phyloP scores from a whole-genome alignment of 768 basidiomycete species.

The Boletus rex-veris region DNA sequence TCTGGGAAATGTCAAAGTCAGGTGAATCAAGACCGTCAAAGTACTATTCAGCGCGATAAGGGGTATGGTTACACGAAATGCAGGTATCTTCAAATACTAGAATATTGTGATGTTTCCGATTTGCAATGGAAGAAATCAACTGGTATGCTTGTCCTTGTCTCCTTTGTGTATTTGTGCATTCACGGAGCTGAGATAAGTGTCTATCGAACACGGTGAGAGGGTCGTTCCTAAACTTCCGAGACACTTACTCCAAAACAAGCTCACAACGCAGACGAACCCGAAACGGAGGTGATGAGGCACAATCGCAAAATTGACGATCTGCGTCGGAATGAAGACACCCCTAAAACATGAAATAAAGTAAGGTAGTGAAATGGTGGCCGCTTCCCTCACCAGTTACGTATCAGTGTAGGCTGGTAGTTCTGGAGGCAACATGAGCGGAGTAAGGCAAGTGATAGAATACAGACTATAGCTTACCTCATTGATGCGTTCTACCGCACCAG shows the following conservation, averaged over 20 bases:
- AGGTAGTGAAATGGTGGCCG: not conserved
- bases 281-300: slow-evolving; percentile 78
- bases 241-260: slow-evolving; percentile 77
- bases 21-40: too few species aligned
- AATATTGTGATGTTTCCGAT: not conserved
- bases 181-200: slow-evolving; percentile 60
- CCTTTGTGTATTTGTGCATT: slow-evolving; percentile 36
- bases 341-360: slow-evolving; percentile 29
- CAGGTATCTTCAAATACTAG: slow-evolving; percentile 6
- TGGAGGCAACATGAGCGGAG: slow-evolving; percentile 26
- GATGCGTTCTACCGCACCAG: slow-evolving; percentile 49
- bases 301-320: slow-evolving; percentile 74
- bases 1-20: not conserved
- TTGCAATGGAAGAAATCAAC: slow-evolving; percentile 1
- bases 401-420: slow-evolving; percentile 69
- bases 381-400: slow-evolving; percentile 65
- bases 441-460: not conserved
- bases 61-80: slow-evolving; percentile 10
- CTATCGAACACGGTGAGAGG: slow-evolving; percentile 28
- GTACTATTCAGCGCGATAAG: not conserved
- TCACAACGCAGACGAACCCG: slow-evolving; percentile 69
- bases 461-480: slow-evolving; percentile 25
- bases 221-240: not conserved
- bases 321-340: slow-evolving; percentile 74
- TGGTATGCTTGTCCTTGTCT: not conserved